Evolutionary conservation across 768 basidiomycete genomes (phyloP), one percentile per base, ranked within the genome.

Genomic region (Inosperma sp.): DNA sequence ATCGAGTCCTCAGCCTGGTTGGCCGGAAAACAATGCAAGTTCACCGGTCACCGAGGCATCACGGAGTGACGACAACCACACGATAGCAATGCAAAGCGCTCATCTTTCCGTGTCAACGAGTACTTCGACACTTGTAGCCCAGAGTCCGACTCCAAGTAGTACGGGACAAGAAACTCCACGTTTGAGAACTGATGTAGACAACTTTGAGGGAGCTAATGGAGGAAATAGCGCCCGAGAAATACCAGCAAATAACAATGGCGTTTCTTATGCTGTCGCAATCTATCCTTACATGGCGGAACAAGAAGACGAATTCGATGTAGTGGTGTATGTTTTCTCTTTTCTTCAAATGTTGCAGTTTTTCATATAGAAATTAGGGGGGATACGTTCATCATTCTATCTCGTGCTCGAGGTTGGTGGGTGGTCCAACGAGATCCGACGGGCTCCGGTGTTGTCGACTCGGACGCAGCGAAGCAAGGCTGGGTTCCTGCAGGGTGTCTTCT

Each of bases 321-420:
- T 88, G 31, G 94, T 99, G 86, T 96, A 68, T 70, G 88, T 78
- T 8, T 51, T 48, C 41, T 49, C 41, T 44, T 27, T 23, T 27
- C 7, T 50, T 26, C 29, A 29, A 33, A 46, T 25, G 12, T 43
- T 26, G 40, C 62, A 30, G 58, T 14, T 26, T 22, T 44, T 35
- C 26, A 36, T 35, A 13, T 48, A 10, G 14, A 22, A 22, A 47
- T 3, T 52, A 94, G 92, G 13, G 93, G 92, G 33, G 91, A 94
- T 62, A 93, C 93, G 1, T 97, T 93, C 68, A 82, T 95, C 55
- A 94, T 97, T 56, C 72, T 93, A 34, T 90, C 90, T 48, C 83
- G 94, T 47, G 86, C 93, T n/a, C 85, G 94, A 49, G 95, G 96
- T 1, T 99, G 96, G 96, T 99, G 95, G 93, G 89, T 97, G 27